Base-by-base conservation (phyloP, 371 early-diverging fungal species). In the Apophysomyces elegans region DNA sequence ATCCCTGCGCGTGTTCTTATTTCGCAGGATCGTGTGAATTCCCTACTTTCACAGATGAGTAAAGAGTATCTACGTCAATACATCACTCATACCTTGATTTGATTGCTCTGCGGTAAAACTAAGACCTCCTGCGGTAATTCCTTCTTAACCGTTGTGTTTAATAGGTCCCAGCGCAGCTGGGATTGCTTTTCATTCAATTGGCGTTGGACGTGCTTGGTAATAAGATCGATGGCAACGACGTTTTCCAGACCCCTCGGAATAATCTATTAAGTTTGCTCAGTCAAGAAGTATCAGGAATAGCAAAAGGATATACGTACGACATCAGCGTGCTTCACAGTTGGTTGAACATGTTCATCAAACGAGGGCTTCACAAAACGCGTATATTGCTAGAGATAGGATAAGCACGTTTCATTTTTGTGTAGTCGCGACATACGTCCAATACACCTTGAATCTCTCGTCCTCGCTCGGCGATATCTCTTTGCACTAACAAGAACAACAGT, bases 191-290 rank as follows among this genome's bases (percentile, higher is more conserved):
- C 92, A 62, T 91, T 83, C 21, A 97, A 81, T 79, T 95, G 93
- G 11, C 90, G 87, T 66, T 87, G 84, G 56, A 96, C 86, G 63
- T 95, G 93, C 67, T 95, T 92, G 32, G 91, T 91, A 71, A 96
- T 90, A 58, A 97, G 81, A 70, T 94, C 94, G 68, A 97, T 95
- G 4, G 97, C 97, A 32, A 94, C 93, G 58, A 83, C 75, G 79
- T 96, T 96, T 65, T 95, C 95, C 39, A 93, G 75, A 11, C 96
- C 96, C 64, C 95, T 87, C 11, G 97, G 97, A 67, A 95, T 91
- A 61, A 95, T 93, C 86, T 86, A 72, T 35, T 26, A 35, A 13
- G 46, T 37, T 65, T 14, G 37, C 8, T 47, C 18, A 45, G 47
- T 7, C 11, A 37, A 26, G 45, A 59, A 41, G 32, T 57, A 36